Base-by-base conservation (phyloP, 106 monocot genomes). In the Posidonia australis region DNA sequence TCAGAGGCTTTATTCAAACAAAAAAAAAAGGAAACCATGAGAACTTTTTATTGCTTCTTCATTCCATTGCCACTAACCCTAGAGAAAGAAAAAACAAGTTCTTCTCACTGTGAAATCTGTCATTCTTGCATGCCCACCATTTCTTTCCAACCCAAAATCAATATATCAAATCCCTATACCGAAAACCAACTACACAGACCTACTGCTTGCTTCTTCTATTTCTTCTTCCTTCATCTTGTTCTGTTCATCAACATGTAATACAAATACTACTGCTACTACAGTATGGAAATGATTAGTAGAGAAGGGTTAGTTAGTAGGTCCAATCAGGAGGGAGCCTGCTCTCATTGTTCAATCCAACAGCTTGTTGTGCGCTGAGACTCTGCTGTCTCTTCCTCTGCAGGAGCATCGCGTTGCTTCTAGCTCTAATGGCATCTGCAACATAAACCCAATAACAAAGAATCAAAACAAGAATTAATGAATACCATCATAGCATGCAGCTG, bases 311-410 rank as follows among this genome's bases (percentile, higher is more conserved):
- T 64, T 57, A 76, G 45, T 76, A 76, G 4, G 69, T 64, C 76
- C 76, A 76, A 19, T 76, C 76, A 22, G 68, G 43, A 20, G 76
- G 76, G 52, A 76, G 76, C 5, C 63, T 44, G 28, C 69, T 55
- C 20, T 76, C 76, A 1, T 16, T 68, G 19, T 18, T 24, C 0
- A 17, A 3, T 13, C 27, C 24, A 13, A 5, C 21, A 14, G 51
- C 13, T 17, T 19, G 16, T 2, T n/a, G 17, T 6, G 64, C 57
- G 14, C 53, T 44, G 2, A 18, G 47, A 18, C 23, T 1, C 43
- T 41, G 53, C 30, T 13, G 23, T 10, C 21, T 49, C 36, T 27
- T 47, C 75, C 13, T 49, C 51, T 68, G 23, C 47, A 31, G 5
- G 18, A 55, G 42, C 42, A 28, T 9, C 13, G 22, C 27, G 29